Base-by-base conservation (phyloP, 345 rosid species). In the Citrus unshiu region DNA sequence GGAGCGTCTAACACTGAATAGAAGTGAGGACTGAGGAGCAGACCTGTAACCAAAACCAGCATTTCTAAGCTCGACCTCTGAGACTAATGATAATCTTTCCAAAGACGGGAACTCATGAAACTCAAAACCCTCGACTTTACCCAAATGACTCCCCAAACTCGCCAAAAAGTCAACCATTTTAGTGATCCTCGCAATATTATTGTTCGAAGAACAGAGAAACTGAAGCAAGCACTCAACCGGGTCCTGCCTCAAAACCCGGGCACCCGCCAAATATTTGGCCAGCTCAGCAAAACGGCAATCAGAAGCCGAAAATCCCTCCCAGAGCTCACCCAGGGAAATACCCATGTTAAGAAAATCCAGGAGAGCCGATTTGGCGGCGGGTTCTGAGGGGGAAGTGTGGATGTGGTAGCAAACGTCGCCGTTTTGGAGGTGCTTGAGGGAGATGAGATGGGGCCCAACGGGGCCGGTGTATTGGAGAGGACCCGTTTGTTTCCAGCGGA, bases 11-110 rank as follows among this genome's bases (percentile, higher is more conserved):
- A 22, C 18, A 9, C 7, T 54, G 22, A 73, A 54, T 9, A 72
- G 70, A 37, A 29, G 51, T 12, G 5, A 3, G 18, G 51, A 59
- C n/a, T 46, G 51, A 72, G 37, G 57, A 59, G 9, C 39, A 4
- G 9, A 90, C 98, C 98, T 93, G 86, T 93, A 95, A 71, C 98
- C 97, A 80, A 95, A 95, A 72, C 98, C 98, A 80, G 95, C 91
- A 12, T 85, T 86, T 76, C 98, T 79, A 72, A 93, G 84, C 85
- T 92, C 93, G 56, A 72, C 68, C 83, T 95, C 98, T 1, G 98
- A 86, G 46, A 95, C 89, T 81, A 27, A 58, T 40, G 93, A 84
- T 60, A 93, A 86, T 49, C 82, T 79, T 27, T 93, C 92, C 89
- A 94, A 77, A 19, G 95, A 87, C 9, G 99, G 99, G 74, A 96